Evolutionary conservation across 768 basidiomycete species (phyloP).

Genomic region (Lactarius sanguifluus): DNA sequence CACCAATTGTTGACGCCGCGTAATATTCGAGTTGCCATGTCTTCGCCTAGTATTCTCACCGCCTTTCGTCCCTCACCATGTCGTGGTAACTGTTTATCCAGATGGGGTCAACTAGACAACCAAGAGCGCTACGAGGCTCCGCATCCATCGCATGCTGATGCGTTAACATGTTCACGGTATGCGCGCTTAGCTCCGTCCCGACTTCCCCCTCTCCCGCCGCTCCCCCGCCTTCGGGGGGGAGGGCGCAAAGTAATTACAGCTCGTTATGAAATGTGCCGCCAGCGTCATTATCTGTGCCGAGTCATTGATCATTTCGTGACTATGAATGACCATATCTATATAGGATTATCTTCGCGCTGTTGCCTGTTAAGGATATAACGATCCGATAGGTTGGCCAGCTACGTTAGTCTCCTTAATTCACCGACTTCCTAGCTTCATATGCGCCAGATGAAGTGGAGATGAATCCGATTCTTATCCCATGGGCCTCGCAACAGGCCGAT

Average conservation of each 20-base stretch:
- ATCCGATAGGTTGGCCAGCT: neutral
- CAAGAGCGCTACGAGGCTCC: conserved; percentile 8
- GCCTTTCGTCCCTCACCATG: neutral
- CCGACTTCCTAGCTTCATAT: neutral
- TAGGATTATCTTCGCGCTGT: neutral
- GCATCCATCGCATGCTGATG: conserved; percentile 15
- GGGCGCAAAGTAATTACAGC: conserved; percentile 7
- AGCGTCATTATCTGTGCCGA: neutral
- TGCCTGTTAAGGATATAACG: conserved; percentile 6
- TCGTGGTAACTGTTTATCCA: conserved; percentile 12
- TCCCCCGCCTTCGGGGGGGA: conserved; percentile 6
- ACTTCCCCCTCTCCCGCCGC: conserved; percentile 14
- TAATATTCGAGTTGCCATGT: conserved; percentile 4
- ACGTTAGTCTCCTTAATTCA: conserved; percentile 10
- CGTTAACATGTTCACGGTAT: neutral
- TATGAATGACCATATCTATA: conserved; percentile 5
- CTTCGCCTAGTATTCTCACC: conserved; percentile 3
- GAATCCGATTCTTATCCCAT: conserved; percentile 11
- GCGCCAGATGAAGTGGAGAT: conserved; percentile 16
- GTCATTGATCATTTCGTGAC: conserved; percentile 3
- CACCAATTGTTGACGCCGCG: neutral
- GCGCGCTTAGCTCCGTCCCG: conserved; percentile 4
- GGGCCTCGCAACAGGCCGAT: conserved; percentile 16
- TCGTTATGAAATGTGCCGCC: conserved; percentile 7
- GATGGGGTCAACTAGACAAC: conserved; percentile 5